Evolutionary conservation across 768 basidiomycete genomes (phyloP), one percentile per base, ranked within the genome.

Genomic region (Phylloporus scabripes): DNA sequence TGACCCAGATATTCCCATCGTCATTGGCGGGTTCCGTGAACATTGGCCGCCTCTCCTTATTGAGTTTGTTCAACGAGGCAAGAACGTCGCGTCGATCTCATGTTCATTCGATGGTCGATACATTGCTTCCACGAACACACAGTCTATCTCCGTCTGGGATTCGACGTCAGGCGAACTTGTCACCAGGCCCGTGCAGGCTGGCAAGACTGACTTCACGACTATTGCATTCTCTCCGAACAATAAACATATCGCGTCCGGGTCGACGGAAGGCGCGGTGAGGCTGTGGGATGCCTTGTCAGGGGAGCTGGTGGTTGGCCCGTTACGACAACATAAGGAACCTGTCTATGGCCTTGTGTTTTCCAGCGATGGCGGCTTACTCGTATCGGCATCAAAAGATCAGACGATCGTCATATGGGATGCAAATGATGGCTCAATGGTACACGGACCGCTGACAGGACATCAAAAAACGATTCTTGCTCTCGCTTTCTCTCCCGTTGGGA

Each of bases 341-440:
- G 50, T 69, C 33, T 66, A 57, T 38, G 51, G 45, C 1, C 61
- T 69, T 7, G 69, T 42, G 7, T 69, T 67, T 43, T 70, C 68
- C 7, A 54, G 48, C 33, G 63, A 69, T 40, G 66, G 47, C 3
- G 50, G 6, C 10, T 31, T 44, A 24, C 51, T 66, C 12, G 56
- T 66, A 14, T 66, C 65, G 5, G 62, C 50, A 1, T 65, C 63
- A 3, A 50, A 57, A 18, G 60, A 65, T 37, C 51, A 56, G 37
- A 59, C 56, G 18, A 60, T 68, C 49, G 21, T 64, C 34, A 15
- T 64, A 18, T 68, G 65, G 66, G 49, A 66, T 26, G 37, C 42
- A 4, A 17, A 39, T 6, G 54, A 55, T 18, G 54, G 58, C 2
- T 50, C 52, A 4, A 47, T 55, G 48, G 9, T 46, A 2, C 54